Conservation (phyloP, 2,329 filamentous ascomycete species). For the Exophiala spinifera region DNA sequence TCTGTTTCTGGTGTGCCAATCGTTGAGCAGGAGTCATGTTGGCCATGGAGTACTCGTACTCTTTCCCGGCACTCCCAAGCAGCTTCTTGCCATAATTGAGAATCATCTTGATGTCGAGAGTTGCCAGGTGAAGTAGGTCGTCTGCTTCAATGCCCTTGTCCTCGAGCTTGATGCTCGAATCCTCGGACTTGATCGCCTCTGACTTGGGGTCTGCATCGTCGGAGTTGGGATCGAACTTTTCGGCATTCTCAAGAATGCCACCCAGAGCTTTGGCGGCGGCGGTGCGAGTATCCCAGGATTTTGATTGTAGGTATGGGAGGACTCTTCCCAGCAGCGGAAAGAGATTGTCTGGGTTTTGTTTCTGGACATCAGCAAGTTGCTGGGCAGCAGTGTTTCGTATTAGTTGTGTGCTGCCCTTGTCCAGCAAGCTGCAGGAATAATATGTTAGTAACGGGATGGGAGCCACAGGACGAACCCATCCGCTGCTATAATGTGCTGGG, state of each 20-base stretch:
- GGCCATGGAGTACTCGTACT: conserved; percentile 80
- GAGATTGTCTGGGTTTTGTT: conserved; percentile 93
- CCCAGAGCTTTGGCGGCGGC: conserved; percentile 92
- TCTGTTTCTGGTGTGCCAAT: conserved; percentile 85
- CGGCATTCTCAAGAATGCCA: conserved; percentile 86
- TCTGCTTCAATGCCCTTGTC: conserved; percentile 44
- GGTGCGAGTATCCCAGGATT: conserved; percentile 93
- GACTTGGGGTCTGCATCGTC: conserved; percentile 57
- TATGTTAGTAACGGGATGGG: conserved; percentile 5
- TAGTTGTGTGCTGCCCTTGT: conserved; percentile 92
- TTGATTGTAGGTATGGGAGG: conserved; percentile 90
- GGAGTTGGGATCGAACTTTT: conserved; percentile 81
- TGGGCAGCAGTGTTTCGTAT: conserved; percentile 97
- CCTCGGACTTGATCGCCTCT: conserved; percentile 51
- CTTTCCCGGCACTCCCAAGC: conserved; percentile 73
- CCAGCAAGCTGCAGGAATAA: conserved; percentile 67
- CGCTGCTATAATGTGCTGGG: neutral
- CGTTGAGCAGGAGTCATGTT: conserved; percentile 77
- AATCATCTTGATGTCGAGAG: conserved; percentile 74
- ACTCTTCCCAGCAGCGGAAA: conserved; percentile 93
- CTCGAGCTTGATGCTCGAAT: conserved; percentile 40
- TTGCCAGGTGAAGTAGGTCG: conserved; percentile 67
- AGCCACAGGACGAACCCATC: neutral
- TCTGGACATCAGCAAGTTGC: conserved; percentile 96
- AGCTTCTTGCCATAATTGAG: conserved; percentile 80